A percentile compares a stretch with the other conserved stretches of the same genome.
Evolutionary conservation across 2,329 filamentous ascomycete species (phyloP).

Genomic region (Berkeleyomyces rouxiae): DNA sequence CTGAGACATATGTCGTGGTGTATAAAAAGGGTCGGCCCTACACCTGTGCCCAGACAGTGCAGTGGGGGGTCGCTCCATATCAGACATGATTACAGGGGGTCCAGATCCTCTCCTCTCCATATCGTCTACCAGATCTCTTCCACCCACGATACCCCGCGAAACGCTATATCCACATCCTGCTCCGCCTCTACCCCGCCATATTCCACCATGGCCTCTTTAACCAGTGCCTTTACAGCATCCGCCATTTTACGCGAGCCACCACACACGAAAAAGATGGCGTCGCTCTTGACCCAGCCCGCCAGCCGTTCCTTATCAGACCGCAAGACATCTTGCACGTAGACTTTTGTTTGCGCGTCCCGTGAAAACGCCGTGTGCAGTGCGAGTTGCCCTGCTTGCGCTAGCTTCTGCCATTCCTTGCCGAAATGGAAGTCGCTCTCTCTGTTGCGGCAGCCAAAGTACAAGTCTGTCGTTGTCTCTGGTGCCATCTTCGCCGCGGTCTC

Average conservation of each 20-base stretch:
- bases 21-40: neutral
- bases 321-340: slow-evolving; percentile 26
- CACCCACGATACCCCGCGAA: slow-evolving; percentile 30
- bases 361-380: slow-evolving; percentile 31
- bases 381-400: slow-evolving; percentile 17
- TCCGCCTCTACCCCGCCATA: slow-evolving; percentile 21
- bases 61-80: too few relatives aligned
- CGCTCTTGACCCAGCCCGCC: slow-evolving; percentile 21
- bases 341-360: slow-evolving; percentile 27
- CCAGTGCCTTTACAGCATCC: slow-evolving; percentile 33
- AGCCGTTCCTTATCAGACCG: slow-evolving; percentile 22
- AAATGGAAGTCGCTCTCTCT: slow-evolving; percentile 66
- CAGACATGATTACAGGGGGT: too few relatives aligned
- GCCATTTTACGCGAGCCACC: slow-evolving; percentile 44
- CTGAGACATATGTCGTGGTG: neutral
- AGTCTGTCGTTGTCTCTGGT: slow-evolving; percentile 23
- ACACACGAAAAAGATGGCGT: slow-evolving; percentile 35
- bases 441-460: slow-evolving; percentile 81
- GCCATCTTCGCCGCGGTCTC: neutral
- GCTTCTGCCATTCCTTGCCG: slow-evolving; percentile 48
- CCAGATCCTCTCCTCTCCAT: too few relatives aligned
- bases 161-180: slow-evolving; percentile 24
- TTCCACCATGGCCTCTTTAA: slow-evolving; percentile 32
- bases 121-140: slow-evolving; percentile 40
- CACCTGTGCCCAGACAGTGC: too few relatives aligned